Percentiles rank a stretch among this genome's conserved stretches.
These are phyloP conservation scores for Schizosaccharomyces lindneri DNA, from an alignment of 805 yeast species.

Conservation along the genomic window DNA sequence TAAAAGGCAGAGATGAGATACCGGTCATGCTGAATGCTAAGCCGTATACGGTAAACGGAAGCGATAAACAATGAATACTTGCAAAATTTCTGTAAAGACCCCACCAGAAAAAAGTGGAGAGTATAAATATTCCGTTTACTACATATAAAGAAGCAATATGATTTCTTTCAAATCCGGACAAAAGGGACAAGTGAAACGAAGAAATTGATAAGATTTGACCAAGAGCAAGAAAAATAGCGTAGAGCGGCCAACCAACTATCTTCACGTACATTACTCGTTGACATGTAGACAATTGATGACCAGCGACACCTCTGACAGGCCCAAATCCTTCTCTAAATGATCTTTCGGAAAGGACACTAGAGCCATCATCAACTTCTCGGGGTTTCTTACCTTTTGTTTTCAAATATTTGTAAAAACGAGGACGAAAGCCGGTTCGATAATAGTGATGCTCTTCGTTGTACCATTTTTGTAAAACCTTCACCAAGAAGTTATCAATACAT, in stretches of 20 bases:
- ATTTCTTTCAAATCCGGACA: background rate
- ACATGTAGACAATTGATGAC: background rate
- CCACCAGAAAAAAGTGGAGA: conserved; percentile 1
- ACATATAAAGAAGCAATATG: background rate
- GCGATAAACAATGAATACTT: background rate
- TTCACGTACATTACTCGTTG: background rate
- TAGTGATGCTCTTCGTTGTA: background rate
- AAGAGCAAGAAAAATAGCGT: background rate
- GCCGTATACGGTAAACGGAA: conserved; percentile 1
- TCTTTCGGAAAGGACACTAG: background rate
- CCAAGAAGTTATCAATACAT: background rate
- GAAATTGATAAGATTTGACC: conserved; percentile 1
- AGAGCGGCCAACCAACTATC: background rate
- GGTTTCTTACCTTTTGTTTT: background rate
- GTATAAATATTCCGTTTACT: background rate
- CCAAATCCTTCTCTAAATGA: background rate
- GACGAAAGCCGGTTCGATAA: background rate
- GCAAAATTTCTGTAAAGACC: background rate
- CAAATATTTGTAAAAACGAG: background rate
- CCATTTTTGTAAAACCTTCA: background rate
- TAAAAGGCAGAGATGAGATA: background rate
- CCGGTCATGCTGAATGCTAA: conserved; percentile 1
- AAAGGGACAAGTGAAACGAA: conserved; percentile 1
- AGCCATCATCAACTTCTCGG: background rate
- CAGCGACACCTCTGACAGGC: background rate